Conservation (phyloP, 1,284 basidiomycete species). For the Hymenochaete sp. region DNA sequence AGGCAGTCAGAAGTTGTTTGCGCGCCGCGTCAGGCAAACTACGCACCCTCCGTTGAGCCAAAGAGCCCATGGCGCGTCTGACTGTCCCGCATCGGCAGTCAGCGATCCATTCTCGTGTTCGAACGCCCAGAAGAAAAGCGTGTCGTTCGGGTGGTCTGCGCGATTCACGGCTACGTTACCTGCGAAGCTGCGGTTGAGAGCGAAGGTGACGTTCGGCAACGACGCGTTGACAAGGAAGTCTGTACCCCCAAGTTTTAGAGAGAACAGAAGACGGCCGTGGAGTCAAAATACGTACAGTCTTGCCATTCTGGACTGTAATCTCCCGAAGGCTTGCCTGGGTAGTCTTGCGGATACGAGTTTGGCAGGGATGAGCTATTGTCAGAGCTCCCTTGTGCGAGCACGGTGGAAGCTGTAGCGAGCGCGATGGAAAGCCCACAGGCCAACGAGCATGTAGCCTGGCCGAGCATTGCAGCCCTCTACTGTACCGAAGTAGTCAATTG, state of each 20-base stretch:
- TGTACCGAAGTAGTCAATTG: too few species aligned
- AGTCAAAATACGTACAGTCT: conserved; percentile 35
- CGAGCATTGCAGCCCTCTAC: too few species aligned
- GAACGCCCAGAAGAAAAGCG: conserved; percentile 65
- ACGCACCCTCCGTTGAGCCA: conserved; percentile 68
- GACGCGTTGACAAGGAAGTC: conserved; percentile 42
- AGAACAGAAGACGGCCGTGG: conserved; percentile 16
- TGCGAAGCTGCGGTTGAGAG: conserved; percentile 48
- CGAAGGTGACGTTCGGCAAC: conserved; percentile 59
- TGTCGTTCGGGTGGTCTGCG: conserved; percentile 57
- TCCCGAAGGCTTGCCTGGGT: conserved; percentile 42
- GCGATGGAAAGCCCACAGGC: too few species aligned
- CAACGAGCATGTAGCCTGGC: too few species aligned
- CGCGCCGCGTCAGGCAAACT: conserved; percentile 20
- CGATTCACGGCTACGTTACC: conserved; percentile 62
- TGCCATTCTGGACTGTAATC: conserved; percentile 56
- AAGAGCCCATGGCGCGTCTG: conserved; percentile 60
- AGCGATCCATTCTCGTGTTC: conserved; percentile 55
- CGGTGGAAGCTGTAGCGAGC: too few species aligned
- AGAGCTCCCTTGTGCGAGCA: too few species aligned
- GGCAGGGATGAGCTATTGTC: conserved; percentile 15
- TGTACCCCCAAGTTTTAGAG: conserved; percentile 1
- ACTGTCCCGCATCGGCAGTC: conserved; percentile 30
- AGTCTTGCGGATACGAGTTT: conserved; percentile 40
- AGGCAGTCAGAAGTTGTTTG: not conserved